Base-by-base conservation (phyloP, 2,329 filamentous ascomycete species). In the Colletotrichum ledebouriae region DNA sequence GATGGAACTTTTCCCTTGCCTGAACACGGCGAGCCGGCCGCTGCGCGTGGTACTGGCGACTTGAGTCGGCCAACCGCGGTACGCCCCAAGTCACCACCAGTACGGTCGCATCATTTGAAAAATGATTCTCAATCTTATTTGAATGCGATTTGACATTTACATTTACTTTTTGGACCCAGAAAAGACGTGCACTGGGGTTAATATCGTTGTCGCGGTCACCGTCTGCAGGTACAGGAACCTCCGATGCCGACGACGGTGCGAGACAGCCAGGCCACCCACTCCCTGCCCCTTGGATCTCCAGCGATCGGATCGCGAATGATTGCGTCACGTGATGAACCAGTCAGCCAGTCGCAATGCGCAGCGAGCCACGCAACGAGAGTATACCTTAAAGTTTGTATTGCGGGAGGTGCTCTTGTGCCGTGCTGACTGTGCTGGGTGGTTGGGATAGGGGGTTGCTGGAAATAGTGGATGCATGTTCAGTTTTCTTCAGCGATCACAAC, bases 1-100 rank as follows among this genome's bases (percentile, higher is more conserved):
- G 67, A 67, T 69, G 63, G 63, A 69, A 63, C 67, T 69, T 69
- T 69, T 69, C 67, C 63, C 63, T 63, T 62, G 50, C 63, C 63
- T 67, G 61, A 68, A 68, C 41, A 68, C 61, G 65, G 65, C 65
- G 65, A 68, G 41, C 44, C 50, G 61, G 49, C 61, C 65, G 59
- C 62, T 47, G 63, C 29, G 50, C 61, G 64, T 57, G 57, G 70
- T 70, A 67, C 61, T 52, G 37, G 59, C 49, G 53, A 68, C 60
- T 62, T 69, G 47, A 29, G 17, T 13, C 42, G 41, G 56, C 53
- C 29, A 39, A 15, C 22, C 17, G 15, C 25, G 34, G 10, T 15
- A 11, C 33, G 10, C 22, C 55, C n/a, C 22, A 25, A 34, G 29
- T 6, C 56, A 49, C 61, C 49, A 59, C 61, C 6, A 17, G 29